phyloP scores from a whole-genome alignment of 129 eudicot species.

The Saussurea involucrata region DNA sequence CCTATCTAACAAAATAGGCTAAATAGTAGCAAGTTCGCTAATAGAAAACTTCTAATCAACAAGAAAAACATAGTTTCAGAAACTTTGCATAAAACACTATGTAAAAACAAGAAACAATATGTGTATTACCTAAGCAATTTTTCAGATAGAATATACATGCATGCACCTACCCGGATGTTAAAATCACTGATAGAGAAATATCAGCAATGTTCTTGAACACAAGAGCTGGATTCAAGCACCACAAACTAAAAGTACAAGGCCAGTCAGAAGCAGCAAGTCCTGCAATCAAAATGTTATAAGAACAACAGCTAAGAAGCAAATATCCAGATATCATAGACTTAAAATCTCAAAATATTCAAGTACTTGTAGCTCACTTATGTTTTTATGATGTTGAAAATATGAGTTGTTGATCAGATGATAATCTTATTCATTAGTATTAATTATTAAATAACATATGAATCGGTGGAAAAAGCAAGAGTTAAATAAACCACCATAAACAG shows the following conservation, averaged over 20 bases:
- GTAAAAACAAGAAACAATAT: background rate
- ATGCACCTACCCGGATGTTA: conserved; percentile 83
- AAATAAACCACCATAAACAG: background rate
- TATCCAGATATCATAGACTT: background rate
- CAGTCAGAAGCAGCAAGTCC: conserved; percentile 45
- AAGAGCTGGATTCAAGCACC: conserved; percentile 97
- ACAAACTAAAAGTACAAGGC: conserved; percentile 64
- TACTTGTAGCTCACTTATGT: background rate
- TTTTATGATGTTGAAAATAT: background rate
- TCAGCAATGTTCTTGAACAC: conserved; percentile 83
- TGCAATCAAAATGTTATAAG: conserved; percentile 21
- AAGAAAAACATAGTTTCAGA: background rate
- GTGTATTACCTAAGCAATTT: background rate
- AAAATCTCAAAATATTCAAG: background rate
- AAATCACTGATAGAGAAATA: conserved; percentile 70
- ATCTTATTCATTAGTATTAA: background rate
- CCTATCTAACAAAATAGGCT: background rate
- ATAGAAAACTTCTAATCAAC: background rate
- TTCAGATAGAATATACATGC: background rate
- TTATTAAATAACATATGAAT: background rate
- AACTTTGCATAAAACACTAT: background rate
- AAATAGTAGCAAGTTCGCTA: background rate
- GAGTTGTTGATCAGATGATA: background rate
- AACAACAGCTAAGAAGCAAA: conserved; percentile 2
- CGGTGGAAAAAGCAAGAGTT: background rate